Conservation (phyloP, 2,329 filamentous ascomycete species). For the Coniella lustricola region DNA sequence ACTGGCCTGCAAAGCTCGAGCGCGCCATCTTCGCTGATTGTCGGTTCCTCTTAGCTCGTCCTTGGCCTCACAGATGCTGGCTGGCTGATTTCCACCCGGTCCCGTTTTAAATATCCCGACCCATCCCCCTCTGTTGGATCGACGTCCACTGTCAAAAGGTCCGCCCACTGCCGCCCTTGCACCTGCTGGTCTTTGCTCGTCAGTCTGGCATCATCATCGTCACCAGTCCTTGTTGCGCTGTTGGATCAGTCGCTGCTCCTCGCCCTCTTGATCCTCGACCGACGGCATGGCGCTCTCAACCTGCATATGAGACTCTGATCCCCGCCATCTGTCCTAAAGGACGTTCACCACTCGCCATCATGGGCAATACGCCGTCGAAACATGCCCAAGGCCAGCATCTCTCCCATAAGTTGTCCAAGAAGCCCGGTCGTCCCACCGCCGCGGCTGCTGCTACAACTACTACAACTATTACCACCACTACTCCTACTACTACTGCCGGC, state of each 20-base stretch:
- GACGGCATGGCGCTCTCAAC: conserved; percentile 13
- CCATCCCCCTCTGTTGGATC: background rate
- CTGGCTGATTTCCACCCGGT: background rate
- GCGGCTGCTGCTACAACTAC: conserved; percentile 2
- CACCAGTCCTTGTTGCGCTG: conserved; percentile 6
- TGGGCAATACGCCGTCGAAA: conserved; percentile 16
- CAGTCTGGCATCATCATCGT: background rate
- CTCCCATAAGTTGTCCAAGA: conserved; percentile 15
- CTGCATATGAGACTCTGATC: conserved; percentile 10
- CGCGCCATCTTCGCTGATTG: too few relatives aligned
- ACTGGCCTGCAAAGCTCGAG: too few relatives aligned
- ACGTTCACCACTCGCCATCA: conserved; percentile 3
- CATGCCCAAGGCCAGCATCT: conserved; percentile 8
- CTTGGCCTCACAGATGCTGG: too few relatives aligned
- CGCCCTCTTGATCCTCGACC: conserved; percentile 1
- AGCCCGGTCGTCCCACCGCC: conserved; percentile 2
- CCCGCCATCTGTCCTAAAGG: conserved; percentile 5
- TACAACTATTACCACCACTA: background rate
- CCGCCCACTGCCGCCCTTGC: background rate
- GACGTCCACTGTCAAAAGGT: background rate
- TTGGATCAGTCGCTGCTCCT: background rate
- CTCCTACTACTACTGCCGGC: background rate
- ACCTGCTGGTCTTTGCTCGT: background rate
- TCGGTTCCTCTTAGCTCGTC: too few relatives aligned
- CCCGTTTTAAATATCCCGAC: conserved; percentile 7